Evolutionary conservation across 1,284 basidiomycete species (phyloP).

Genomic region (Coniferiporia weirii): DNA sequence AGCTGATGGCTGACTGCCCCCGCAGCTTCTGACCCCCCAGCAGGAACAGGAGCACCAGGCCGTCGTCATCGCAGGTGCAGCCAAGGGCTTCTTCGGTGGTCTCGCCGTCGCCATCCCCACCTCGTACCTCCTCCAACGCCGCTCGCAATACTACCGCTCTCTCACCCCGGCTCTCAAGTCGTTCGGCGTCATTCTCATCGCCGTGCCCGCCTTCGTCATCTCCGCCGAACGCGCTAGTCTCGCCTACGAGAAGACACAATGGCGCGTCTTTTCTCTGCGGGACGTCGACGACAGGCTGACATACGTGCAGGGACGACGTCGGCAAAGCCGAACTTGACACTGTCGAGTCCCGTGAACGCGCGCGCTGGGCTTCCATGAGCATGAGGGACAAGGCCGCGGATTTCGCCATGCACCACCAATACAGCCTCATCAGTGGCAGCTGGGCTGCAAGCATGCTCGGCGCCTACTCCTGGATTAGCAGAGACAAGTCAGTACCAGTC

Average conservation of each 20-base stretch:
- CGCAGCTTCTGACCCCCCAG: conserved; percentile 1
- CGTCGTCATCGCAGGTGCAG: conserved; percentile 54
- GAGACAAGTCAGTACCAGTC: conserved; percentile 25
- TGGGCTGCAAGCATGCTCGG: conserved; percentile 44
- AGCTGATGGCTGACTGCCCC: not conserved
- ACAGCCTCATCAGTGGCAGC: conserved; percentile 40
- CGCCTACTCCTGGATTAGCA: conserved; percentile 28
- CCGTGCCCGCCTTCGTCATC: conserved; percentile 68
- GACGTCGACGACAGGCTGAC: not conserved
- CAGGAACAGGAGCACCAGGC: conserved; percentile 40
- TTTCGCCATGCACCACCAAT: conserved; percentile 42
- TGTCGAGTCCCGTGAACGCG: conserved; percentile 25
- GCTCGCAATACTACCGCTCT: conserved; percentile 57
- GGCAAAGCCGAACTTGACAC: conserved; percentile 32
- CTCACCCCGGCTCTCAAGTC: conserved; percentile 75
- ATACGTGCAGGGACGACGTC: conserved; percentile 24
- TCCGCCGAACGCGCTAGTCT: conserved; percentile 76
- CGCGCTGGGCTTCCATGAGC: conserved; percentile 33
- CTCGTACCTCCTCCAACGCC: conserved; percentile 53
- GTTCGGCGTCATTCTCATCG: conserved; percentile 62
- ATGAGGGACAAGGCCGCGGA: conserved; percentile 35
- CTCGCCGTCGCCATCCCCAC: conserved; percentile 48
- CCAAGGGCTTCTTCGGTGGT: conserved; percentile 57
- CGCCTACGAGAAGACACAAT: conserved; percentile 65
- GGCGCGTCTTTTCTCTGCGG: conserved; percentile 39